Conservation (phyloP, 2,329 filamentous ascomycete genomes). For the Fusarium sp. region DNA sequence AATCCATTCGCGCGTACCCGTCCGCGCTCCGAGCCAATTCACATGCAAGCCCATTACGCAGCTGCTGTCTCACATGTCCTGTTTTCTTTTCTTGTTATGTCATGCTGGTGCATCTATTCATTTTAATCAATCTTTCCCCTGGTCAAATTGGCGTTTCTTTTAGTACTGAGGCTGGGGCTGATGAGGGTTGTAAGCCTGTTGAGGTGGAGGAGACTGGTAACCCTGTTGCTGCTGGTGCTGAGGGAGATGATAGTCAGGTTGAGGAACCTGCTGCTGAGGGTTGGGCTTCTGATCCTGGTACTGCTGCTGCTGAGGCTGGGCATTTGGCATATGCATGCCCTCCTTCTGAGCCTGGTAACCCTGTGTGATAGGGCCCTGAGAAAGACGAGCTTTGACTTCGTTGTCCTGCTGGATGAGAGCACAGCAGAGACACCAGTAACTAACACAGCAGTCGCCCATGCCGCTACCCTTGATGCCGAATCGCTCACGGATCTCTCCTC, state of each 20-base stretch:
- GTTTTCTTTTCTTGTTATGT: conserved; percentile 7
- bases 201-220: conserved; percentile 40
- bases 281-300: conserved; percentile 22
- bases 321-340: conserved; percentile 53
- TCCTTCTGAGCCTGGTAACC: conserved; percentile 55
- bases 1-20: conserved; percentile 38
- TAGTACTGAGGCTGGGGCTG: conserved; percentile 45
- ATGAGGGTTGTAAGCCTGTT: conserved; percentile 45
- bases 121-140: neutral
- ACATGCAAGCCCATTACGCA: conserved; percentile 3
- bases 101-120: conserved; percentile 11
- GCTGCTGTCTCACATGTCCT: conserved; percentile 6
- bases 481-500: conserved; percentile 64
- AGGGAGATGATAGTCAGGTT: conserved; percentile 35
- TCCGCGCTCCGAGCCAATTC: conserved; percentile 14
- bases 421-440: conserved; percentile 69
- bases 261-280: conserved; percentile 29
- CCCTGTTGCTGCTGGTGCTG: conserved; percentile 21
- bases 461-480: conserved; percentile 65
- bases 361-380: conserved; percentile 48
- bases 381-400: conserved; percentile 57
- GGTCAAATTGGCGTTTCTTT: neutral
- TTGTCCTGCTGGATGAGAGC: conserved; percentile 69
- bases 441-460: conserved; percentile 63
- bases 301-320: conserved; percentile 12